Evolutionary conservation across 208 protist species (phyloP), one percentile per base, ranked within the genome.

Genomic region (Leishmania turanica): DNA sequence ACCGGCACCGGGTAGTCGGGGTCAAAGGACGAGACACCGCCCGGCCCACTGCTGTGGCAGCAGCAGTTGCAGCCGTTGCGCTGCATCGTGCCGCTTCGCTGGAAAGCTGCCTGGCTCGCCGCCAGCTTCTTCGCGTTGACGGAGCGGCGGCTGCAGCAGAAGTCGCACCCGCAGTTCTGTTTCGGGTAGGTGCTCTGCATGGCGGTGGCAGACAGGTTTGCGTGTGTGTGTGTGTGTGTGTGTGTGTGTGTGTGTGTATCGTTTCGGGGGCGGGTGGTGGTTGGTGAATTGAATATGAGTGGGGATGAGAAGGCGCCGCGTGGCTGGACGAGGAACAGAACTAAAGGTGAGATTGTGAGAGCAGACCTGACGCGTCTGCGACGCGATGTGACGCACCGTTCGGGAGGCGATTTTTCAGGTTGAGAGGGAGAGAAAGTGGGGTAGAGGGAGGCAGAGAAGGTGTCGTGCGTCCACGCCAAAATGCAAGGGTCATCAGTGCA

Each of bases 161-260:
- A 97, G 86, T 96, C 91, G 73, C 94, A 97, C 80, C 95, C 90
- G 84, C 94, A 97, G 82, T 96, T 85, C 65, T 97, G 77, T n/a
- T 66, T 75, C 24, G 82, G 82, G 65, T 85, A 85, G 21, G 77
- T 85, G 73, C 82, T 78, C 58, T 85, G 82, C 77, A 85, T 81
- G 53, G 51, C 47, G 2, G 51, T 93, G 31, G 88, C 84, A 42
- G 94, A 95, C 91, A 97, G 94, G 37, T n/a, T 56, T 19, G 7
- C 2, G 27, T 11, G 51, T 62, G 71, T 40, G 49, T 75, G 7
- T 21, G 62, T 65, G 24, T 68, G 27, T 6, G 27, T 11, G 51
- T 62, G 71, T 40, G 49, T 75, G 7, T 21, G 62, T 65, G 15
- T 68, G 27, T 6, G 0, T 51, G 27, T 79, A n/a, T 51, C n/a